Conservation (phyloP, 2,329 filamentous ascomycete genomes). For the Fusarium humuli region DNA sequence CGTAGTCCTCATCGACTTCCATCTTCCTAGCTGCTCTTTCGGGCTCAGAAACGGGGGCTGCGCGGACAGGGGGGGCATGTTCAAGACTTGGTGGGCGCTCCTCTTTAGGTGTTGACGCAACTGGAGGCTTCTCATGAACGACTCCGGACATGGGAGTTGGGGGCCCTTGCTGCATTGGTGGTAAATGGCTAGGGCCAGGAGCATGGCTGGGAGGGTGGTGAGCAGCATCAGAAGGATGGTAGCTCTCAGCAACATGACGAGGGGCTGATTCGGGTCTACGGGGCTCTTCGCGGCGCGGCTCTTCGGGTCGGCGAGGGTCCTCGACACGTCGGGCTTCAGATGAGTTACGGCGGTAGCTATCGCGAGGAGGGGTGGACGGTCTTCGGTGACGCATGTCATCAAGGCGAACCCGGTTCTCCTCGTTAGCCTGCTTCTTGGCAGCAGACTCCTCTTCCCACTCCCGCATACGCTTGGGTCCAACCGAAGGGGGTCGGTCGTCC, state of each 20-base stretch:
- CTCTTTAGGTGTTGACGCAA: slow-evolving; percentile 62
- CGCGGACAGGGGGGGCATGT: slow-evolving; percentile 53
- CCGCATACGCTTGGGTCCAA: slow-evolving; percentile 83
- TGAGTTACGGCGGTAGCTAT: slow-evolving; percentile 80
- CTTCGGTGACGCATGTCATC: slow-evolving; percentile 87
- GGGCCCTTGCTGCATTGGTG: slow-evolving; percentile 70
- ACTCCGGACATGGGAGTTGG: slow-evolving; percentile 66
- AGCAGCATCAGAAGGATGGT: slow-evolving; percentile 92
- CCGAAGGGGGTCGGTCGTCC: slow-evolving; percentile 81
- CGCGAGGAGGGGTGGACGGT: slow-evolving; percentile 77
- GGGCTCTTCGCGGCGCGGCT: slow-evolving; percentile 70
- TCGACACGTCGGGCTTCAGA: slow-evolving; percentile 76
- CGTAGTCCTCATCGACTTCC: slow-evolving; percentile 97
- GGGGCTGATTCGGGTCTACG: slow-evolving; percentile 70
- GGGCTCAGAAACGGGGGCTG: slow-evolving; percentile 73
- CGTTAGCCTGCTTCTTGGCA: slow-evolving; percentile 86
- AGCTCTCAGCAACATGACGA: slow-evolving; percentile 79
- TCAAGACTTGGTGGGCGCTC: slow-evolving; percentile 63
- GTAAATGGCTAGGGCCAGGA: slow-evolving; percentile 65
- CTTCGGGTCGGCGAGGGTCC: slow-evolving; percentile 71
- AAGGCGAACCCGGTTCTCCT: slow-evolving; percentile 86
- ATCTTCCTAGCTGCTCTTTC: slow-evolving; percentile 89
- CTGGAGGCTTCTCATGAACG: slow-evolving; percentile 61
- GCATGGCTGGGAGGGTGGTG: slow-evolving; percentile 75
- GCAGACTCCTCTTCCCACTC: slow-evolving; percentile 91